Percentiles rank a stretch among this genome's conserved stretches.
phyloP scores from a whole-genome alignment of 2,329 filamentous ascomycete genomes.

The Alternaria solani region DNA sequence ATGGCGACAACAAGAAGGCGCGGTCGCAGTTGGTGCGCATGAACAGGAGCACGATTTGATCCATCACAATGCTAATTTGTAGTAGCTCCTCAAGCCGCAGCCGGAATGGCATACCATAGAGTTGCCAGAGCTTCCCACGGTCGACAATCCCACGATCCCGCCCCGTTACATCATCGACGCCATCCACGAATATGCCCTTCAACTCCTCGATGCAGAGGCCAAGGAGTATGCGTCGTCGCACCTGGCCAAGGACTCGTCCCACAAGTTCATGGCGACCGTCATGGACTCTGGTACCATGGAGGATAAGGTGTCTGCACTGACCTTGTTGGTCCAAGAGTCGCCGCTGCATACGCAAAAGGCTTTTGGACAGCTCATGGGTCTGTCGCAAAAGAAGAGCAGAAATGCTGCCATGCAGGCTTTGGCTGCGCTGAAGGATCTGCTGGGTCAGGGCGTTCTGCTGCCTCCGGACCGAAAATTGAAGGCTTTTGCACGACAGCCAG shows the following conservation, averaged over 20 bases:
- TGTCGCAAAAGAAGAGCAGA: slow-evolving; percentile 93
- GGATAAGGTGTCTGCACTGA: slow-evolving; percentile 95
- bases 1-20: slow-evolving; percentile 41
- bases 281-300: slow-evolving; percentile 96
- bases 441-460: slow-evolving; percentile 86
- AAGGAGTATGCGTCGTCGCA: slow-evolving; percentile 75
- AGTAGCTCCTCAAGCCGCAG: slow-evolving; percentile 66
- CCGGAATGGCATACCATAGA: slow-evolving; percentile 72
- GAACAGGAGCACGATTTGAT: slow-evolving; percentile 1
- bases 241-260: slow-evolving; percentile 80
- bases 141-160: slow-evolving; percentile 57
- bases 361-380: slow-evolving; percentile 79
- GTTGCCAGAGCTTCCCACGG: slow-evolving; percentile 61
- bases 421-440: slow-evolving; percentile 89
- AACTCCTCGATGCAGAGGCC: slow-evolving; percentile 80
- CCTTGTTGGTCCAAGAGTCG: slow-evolving; percentile 93
- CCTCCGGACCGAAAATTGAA: slow-evolving; percentile 83
- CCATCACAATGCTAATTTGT: slow-evolving; percentile 25
- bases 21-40: slow-evolving; percentile 43
- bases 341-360: slow-evolving; percentile 91
- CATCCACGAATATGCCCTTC: slow-evolving; percentile 74
- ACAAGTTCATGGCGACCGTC: slow-evolving; percentile 96
- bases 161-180: slow-evolving; percentile 64
- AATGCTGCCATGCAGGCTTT: slow-evolving; percentile 93
- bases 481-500: slow-evolving; percentile 81